These are phyloP conservation scores for Hypoxylon sp. DNA, from an alignment of 2,329 filamentous ascomycete genomes.

Conservation along the genomic window DNA sequence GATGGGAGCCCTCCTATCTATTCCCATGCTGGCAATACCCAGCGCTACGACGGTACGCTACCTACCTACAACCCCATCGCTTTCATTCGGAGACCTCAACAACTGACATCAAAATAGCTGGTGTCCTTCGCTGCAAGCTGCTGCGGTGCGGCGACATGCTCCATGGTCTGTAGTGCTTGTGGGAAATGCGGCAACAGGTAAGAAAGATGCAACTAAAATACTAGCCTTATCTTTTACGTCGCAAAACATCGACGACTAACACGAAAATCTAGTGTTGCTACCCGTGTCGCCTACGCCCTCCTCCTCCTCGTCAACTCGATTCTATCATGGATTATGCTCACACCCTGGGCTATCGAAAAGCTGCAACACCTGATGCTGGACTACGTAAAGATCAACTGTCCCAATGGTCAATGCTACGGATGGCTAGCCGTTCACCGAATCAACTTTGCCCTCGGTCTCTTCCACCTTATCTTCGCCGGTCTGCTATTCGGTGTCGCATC, in stretches of 20 bases:
- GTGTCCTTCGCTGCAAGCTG: constrained; percentile 85
- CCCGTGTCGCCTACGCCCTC: constrained; percentile 94
- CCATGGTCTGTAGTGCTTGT: constrained; percentile 92
- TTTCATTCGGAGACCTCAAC: constrained; percentile 11
- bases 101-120: constrained; percentile 59
- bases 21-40: constrained; percentile 89
- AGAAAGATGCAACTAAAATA: constrained; percentile 36
- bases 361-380: constrained; percentile 90
- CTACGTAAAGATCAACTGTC: constrained; percentile 94
- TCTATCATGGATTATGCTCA: constrained; percentile 98
- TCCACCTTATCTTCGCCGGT: constrained; percentile 86
- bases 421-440: constrained; percentile 97
- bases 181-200: constrained; percentile 97
- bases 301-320: constrained; percentile 97
- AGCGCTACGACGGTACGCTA: constrained; percentile 81
- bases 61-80: constrained; percentile 1
- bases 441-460: constrained; percentile 95
- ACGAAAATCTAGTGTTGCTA: constrained; percentile 75
- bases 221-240: constrained; percentile 2
- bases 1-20: constrained; percentile 92
- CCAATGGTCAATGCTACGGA: constrained; percentile 89
- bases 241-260: constrained; percentile 26
- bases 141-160: constrained; percentile 96
- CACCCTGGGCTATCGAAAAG: constrained; percentile 97
- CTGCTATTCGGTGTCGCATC: constrained; percentile 86